Evolutionary conservation across 2,329 filamentous ascomycete species (phyloP).

Genomic region (Verruconis gallopava): DNA sequence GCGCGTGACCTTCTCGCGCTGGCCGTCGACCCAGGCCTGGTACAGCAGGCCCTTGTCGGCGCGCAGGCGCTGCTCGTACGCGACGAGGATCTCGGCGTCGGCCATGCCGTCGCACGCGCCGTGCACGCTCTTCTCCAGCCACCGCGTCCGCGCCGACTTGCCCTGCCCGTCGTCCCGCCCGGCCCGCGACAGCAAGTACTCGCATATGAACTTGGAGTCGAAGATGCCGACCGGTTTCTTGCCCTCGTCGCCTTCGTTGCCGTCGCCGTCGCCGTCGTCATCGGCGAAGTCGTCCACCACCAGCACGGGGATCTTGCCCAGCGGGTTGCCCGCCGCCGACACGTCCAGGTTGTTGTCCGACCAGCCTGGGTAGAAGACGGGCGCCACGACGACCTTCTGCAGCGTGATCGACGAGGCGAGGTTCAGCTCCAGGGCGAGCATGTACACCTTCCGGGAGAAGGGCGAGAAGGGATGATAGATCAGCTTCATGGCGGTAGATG

Average conservation of each 20-base stretch:
- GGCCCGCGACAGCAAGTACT: constrained; percentile 16
- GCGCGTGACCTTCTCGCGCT: constrained; percentile 18
- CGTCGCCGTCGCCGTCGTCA: constrained; percentile 11
- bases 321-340: constrained; percentile 16
- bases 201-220: constrained; percentile 20
- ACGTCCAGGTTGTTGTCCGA: constrained; percentile 20
- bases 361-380: constrained; percentile 18
- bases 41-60: constrained; percentile 16
- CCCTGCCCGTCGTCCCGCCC: background rate
- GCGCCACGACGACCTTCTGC: constrained; percentile 21
- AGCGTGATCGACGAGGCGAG: constrained; percentile 17
- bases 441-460: constrained; percentile 19
- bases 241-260: constrained; percentile 10
- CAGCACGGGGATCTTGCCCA: constrained; percentile 21
- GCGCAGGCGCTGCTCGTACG: constrained; percentile 17
- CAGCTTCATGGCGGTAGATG: constrained; percentile 18
- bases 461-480: constrained; percentile 21
- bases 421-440: constrained; percentile 18
- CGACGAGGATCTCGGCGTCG: constrained; percentile 19
- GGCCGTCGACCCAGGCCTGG: constrained; percentile 20
- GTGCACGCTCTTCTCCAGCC: constrained; percentile 15
- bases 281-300: constrained; percentile 15
- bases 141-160: constrained; percentile 9
- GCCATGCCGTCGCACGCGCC: constrained; percentile 19
- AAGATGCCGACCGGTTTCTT: constrained; percentile 17